Evolutionary conservation across 768 basidiomycete species (phyloP), one percentile per base, ranked within the genome.

Genomic region (Xerocomus potaroensis): DNA sequence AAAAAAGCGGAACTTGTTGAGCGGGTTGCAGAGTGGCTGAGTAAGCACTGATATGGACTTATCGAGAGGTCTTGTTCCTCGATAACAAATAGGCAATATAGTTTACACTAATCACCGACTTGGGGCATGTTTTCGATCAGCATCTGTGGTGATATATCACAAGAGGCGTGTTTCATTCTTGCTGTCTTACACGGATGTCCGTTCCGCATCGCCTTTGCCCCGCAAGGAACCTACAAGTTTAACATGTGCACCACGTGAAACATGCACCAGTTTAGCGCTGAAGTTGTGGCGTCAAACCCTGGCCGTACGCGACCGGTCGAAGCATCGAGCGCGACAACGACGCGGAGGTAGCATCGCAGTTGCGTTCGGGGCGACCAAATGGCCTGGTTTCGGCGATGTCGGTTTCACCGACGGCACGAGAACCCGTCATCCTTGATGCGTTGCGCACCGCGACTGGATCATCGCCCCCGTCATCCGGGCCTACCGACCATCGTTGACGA

Each of bases 1-100:
- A 87, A 77, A 65, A 91, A 91, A 62, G 77, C 72, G 10, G 89
- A 87, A 2, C 69, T 91, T 41, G 48, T 86, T 8, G 80, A 84
- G 48, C 78, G 87, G 12, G 75, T 85, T 4, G 64, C 69, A 16
- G 78, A 81, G 23, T 90, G 81, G 79, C 62, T 90, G 45, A 71
- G 77, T 19, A 61, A 57, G 39, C 61, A 67, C 21, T 66, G 39
- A 60, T 29, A 16, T 26, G n/a, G n/a, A n/a, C n/a, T n/a, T n/a
- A n/a, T n/a, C n/a, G n/a, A n/a, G n/a, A 18, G 29, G 4, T 31
- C 26, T 4, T 36, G 24, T 41, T 19, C 24, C 14, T 26, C 29
- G 11, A 29, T 36, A 11, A 36, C 34, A 29, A 29, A 5, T 29
- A 15, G 14, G 42, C 9, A 22, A 29, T 45, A 29, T 33, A 37